phyloP scores from a whole-genome alignment of 1,284 basidiomycete genomes.

The Exobasidium rhododendri region DNA sequence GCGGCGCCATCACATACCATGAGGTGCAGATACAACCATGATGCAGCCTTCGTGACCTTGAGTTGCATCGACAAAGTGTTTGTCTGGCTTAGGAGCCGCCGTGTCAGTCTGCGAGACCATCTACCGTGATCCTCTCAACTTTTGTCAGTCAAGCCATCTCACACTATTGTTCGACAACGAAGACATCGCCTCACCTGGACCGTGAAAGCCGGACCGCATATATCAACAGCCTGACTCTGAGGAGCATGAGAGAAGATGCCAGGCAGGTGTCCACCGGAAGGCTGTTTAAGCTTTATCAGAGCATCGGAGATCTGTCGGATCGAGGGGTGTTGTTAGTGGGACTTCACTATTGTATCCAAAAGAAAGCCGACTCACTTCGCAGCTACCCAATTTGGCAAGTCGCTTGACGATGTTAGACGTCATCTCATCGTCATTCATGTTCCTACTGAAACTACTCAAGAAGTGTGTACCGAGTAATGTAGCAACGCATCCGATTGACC shows the following conservation, averaged over 20 bases:
- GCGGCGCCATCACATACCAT: slow-evolving; percentile 59
- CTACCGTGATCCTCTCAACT: neutral
- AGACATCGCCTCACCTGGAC: slow-evolving; percentile 65
- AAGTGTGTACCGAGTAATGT: neutral
- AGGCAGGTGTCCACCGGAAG: slow-evolving; percentile 75
- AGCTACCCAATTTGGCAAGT: slow-evolving; percentile 3
- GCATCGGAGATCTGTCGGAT: slow-evolving; percentile 74
- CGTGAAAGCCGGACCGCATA: slow-evolving; percentile 77
- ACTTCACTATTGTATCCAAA: neutral
- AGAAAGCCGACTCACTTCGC: slow-evolving; percentile 13
- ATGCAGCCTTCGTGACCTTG: slow-evolving; percentile 62
- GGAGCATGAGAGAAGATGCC: slow-evolving; percentile 70
- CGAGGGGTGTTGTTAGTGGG: neutral
- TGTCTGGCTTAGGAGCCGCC: slow-evolving; percentile 65
- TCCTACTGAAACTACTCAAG: neutral
- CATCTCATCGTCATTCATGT: neutral
- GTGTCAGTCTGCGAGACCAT: slow-evolving; percentile 70
- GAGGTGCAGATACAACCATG: slow-evolving; percentile 74
- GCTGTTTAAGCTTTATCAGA: slow-evolving; percentile 74
- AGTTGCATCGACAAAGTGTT: slow-evolving; percentile 65
- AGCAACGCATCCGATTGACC: neutral
- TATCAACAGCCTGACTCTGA: slow-evolving; percentile 10
- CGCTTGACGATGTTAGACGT: neutral
- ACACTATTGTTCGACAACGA: neutral
- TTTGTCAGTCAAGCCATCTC: neutral